These are phyloP conservation scores for Candida tunisiensis DNA, from an alignment of 1,139 yeast genomes.

Conservation along the genomic window DNA sequence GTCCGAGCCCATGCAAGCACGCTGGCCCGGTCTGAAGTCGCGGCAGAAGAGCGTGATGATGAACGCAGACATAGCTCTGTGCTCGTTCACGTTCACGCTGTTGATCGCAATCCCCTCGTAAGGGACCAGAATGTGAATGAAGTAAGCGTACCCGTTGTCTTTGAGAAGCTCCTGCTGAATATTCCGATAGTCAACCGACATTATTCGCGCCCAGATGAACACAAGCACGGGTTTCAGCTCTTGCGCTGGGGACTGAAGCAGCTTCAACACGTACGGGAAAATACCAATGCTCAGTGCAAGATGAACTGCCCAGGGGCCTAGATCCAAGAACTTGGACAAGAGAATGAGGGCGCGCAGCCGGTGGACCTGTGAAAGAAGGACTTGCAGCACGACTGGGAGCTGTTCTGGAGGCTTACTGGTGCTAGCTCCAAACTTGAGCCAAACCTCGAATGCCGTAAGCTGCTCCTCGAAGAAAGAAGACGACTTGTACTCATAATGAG, in stretches of 20 bases:
- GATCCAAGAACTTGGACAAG: slow-evolving; percentile 69
- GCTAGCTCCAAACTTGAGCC: slow-evolving; percentile 85
- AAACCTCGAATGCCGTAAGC: slow-evolving; percentile 86
- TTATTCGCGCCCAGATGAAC: slow-evolving; percentile 93
- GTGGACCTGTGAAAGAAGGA: slow-evolving; percentile 83
- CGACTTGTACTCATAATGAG: slow-evolving; percentile 47
- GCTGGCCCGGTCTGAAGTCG: slow-evolving; percentile 67
- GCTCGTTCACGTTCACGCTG: slow-evolving; percentile 31
- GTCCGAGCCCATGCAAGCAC: slow-evolving; percentile 60
- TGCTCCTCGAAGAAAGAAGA: slow-evolving; percentile 94
- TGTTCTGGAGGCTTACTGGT: slow-evolving; percentile 87
- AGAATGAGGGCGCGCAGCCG: slow-evolving; percentile 76
- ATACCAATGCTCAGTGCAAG: slow-evolving; percentile 87
- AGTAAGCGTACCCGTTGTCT: slow-evolving; percentile 82
- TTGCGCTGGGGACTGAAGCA: slow-evolving; percentile 88
- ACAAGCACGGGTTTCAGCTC: slow-evolving; percentile 89
- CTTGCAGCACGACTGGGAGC: slow-evolving; percentile 85
- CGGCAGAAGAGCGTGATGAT: slow-evolving; percentile 70
- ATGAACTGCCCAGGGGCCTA: slow-evolving; percentile 98
- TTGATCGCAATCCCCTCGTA: slow-evolving; percentile 9
- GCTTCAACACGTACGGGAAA: slow-evolving; percentile 82
- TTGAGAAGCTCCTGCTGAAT: slow-evolving; percentile 87
- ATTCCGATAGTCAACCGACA: slow-evolving; percentile 84
- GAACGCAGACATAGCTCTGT: slow-evolving; percentile 91
- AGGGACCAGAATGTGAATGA: slow-evolving; percentile 54